These are phyloP conservation scores for Mycena belliarum DNA, from an alignment of 768 basidiomycete genomes.

Conservation along the genomic window DNA sequence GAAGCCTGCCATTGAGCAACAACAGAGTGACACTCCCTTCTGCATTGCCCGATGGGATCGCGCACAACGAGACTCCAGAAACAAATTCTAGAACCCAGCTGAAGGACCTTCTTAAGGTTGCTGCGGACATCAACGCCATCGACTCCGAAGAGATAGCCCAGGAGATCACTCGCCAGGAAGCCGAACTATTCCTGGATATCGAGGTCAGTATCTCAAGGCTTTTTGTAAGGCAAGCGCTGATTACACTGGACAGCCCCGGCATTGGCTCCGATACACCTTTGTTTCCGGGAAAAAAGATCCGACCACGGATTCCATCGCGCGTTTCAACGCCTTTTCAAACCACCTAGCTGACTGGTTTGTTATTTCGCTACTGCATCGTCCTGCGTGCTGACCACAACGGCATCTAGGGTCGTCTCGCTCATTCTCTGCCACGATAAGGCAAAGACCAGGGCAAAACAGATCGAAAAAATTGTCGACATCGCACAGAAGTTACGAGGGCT, in stretches of 20 bases:
- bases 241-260: constrained; percentile 61
- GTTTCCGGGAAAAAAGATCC: constrained; percentile 65
- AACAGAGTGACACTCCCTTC: constrained; percentile 41
- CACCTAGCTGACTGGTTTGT: constrained; percentile 81
- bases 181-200: constrained; percentile 70
- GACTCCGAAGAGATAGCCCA: constrained; percentile 75
- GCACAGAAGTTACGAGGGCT: constrained; percentile 75
- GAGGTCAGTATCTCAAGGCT: constrained; percentile 47
- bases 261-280: constrained; percentile 83
- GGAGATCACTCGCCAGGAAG: constrained; percentile 80
- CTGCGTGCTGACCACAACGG: constrained; percentile 1
- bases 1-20: constrained; percentile 62
- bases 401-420: constrained; percentile 80
- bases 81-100: constrained; percentile 56
- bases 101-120: constrained; percentile 60
- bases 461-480: constrained; percentile 88
- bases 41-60: constrained; percentile 27
- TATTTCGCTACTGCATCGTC: neutral
- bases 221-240: neutral
- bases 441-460: constrained; percentile 72
- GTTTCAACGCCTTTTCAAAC: constrained; percentile 77
- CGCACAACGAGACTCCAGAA: constrained; percentile 35
- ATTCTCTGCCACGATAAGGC: constrained; percentile 86
- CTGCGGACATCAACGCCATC: constrained; percentile 54
- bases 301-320: constrained; percentile 67